Conservation (phyloP, 106 monocot species). For the Dendrobium officinale region DNA sequence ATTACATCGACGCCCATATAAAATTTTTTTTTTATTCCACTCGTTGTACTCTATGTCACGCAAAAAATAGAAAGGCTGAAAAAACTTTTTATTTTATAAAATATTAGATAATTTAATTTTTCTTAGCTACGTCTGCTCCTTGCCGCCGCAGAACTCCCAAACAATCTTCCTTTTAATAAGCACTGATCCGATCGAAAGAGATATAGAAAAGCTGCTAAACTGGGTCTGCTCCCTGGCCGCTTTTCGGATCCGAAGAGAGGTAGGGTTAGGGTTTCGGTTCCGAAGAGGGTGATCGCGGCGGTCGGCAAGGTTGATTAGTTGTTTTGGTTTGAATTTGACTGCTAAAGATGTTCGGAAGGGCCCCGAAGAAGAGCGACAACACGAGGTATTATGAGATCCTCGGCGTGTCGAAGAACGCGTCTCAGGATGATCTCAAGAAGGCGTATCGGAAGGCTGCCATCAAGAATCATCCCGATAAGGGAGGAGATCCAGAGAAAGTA, state of each 20-base stretch:
- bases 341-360: conserved; percentile 61
- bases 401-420: conserved; percentile 75
- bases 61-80: neutral
- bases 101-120: no score
- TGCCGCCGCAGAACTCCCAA: no score
- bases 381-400: conserved; percentile 87
- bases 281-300: neutral
- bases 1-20: neutral
- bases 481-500: conserved; percentile 96
- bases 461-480: conserved; percentile 98
- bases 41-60: neutral
- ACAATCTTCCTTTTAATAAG: no score
- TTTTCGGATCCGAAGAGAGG: no score
- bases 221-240: no score
- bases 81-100: no score
- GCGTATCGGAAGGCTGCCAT: conserved; percentile 96
- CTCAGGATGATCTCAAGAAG: conserved; percentile 91
- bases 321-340: neutral
- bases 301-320: neutral
- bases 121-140: neutral
- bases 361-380: conserved; percentile 77
- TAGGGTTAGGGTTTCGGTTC: neutral
- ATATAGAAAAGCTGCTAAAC: no score
- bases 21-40: no score
- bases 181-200: neutral